These are phyloP conservation scores for Oryza coarctata DNA, from an alignment of 176 grass and related monocot species.

Conservation along the genomic window DNA sequence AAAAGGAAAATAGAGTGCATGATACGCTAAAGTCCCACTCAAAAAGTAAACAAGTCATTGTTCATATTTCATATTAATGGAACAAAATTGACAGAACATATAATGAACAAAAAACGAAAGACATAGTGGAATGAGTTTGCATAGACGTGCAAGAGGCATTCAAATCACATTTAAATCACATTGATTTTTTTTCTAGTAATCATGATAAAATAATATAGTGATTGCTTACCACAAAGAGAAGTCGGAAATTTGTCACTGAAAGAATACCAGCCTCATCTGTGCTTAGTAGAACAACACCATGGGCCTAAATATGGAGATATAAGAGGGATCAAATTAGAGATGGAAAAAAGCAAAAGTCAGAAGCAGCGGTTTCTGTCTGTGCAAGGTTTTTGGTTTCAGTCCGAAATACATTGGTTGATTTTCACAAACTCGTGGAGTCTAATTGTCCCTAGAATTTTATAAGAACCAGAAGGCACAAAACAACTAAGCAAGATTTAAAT, in stretches of 20 bases:
- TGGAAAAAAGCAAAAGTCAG: not conserved
- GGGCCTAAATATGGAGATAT: slow-evolving; percentile 44
- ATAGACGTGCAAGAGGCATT: too few species aligned
- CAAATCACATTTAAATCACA: too few species aligned
- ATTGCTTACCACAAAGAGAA: slow-evolving; percentile 83
- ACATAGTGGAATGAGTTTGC: too few species aligned
- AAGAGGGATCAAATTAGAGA: slow-evolving; percentile 7
- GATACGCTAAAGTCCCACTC: too few species aligned
- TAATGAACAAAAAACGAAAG: too few species aligned
- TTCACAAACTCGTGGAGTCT: not conserved
- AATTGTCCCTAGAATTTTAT: not conserved
- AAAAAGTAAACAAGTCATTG: too few species aligned
- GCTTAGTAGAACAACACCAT: slow-evolving; percentile 71
- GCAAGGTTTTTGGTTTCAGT: not conserved
- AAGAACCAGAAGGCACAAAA: not conserved
- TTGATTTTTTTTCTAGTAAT: too few species aligned
- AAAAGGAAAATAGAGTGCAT: too few species aligned
- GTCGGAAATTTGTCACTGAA: slow-evolving; percentile 83
- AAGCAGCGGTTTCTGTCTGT: not conserved
- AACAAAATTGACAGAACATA: too few species aligned
- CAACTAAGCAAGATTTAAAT: not conserved
- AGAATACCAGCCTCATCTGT: slow-evolving; percentile 60
- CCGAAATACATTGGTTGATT: not conserved
- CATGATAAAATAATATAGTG: not conserved
- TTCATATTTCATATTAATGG: too few species aligned